phyloP scores from a whole-genome alignment of 2,329 filamentous ascomycete species.

The Fragosphaeria purpurea region DNA sequence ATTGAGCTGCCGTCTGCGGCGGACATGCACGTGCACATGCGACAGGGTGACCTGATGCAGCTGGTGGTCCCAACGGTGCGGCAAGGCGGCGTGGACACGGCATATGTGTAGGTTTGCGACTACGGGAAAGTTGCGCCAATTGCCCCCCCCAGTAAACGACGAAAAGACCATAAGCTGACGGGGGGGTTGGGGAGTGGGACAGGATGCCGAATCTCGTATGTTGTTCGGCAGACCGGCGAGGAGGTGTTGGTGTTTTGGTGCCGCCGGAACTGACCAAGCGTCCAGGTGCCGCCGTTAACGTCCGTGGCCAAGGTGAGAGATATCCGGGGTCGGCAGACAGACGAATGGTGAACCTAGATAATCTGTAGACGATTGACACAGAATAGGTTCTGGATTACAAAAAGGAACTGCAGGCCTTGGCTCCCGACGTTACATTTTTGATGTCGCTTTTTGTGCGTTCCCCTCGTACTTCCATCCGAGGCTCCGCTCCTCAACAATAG shows the following conservation, averaged over 20 bases:
- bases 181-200: slow-evolving; percentile 34
- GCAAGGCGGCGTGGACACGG: slow-evolving; percentile 18
- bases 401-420: slow-evolving; percentile 46
- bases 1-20: slow-evolving; percentile 52
- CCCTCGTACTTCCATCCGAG: too few relatives aligned
- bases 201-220: slow-evolving; percentile 32
- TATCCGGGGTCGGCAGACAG: too few relatives aligned
- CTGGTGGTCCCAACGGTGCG: slow-evolving; percentile 35
- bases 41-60: slow-evolving; percentile 56
- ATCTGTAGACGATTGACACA: slow-evolving; percentile 10
- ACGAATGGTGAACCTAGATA: too few relatives aligned
- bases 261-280: not conserved
- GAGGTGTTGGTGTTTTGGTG: not conserved
- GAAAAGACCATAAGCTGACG: slow-evolving; percentile 44
- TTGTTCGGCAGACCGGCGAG: not conserved
- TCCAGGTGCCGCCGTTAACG: slow-evolving; percentile 13
- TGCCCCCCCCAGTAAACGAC: too few relatives aligned
- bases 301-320: slow-evolving; percentile 8
- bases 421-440: slow-evolving; percentile 55
- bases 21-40: slow-evolving; percentile 63
- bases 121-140: too few relatives aligned
- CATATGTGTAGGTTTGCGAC: slow-evolving; percentile 10
- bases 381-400: slow-evolving; percentile 56
- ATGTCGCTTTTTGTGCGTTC: slow-evolving; percentile 52
- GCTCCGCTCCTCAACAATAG: not conserved